Conservation (phyloP, 192 early-diverging fungal genomes). For the Spizellomyces punctatus region DNA sequence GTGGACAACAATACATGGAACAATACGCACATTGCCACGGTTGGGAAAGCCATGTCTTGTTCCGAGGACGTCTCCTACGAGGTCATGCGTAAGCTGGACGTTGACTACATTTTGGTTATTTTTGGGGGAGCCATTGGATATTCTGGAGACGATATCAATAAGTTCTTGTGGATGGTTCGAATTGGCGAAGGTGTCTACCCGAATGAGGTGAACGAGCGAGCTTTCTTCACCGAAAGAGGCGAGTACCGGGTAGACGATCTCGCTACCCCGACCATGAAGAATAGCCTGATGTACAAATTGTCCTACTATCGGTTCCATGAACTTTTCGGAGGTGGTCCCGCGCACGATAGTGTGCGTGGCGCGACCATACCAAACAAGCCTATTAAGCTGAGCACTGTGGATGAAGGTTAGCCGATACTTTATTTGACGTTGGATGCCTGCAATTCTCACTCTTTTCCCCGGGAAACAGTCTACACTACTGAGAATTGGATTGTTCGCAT, state of each 20-base stretch:
- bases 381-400: conserved; percentile 82
- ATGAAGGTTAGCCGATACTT: conserved; percentile 63
- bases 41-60: conserved; percentile 91
- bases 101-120: conserved; percentile 95
- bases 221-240: conserved; percentile 86
- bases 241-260: conserved; percentile 92
- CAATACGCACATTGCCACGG: conserved; percentile 99
- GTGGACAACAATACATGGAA: conserved; percentile 99
- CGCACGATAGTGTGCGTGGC: conserved; percentile 83
- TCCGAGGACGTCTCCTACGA: conserved; percentile 91
- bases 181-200: conserved; percentile 98
- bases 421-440: background rate
- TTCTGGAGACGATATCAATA: conserved; percentile 99
- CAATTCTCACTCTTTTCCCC: conserved; percentile 19
- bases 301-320: conserved; percentile 94
- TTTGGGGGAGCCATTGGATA: conserved; percentile 98
- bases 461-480: conserved; percentile 70
- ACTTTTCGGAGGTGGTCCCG: conserved; percentile 73
- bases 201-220: conserved; percentile 84
- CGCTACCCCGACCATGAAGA: conserved; percentile 87
- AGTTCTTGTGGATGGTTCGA: conserved; percentile 99
- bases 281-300: conserved; percentile 97
- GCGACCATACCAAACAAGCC: conserved; percentile 72
- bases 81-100: conserved; percentile 89
- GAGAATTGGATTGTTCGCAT: conserved; percentile 99